Evolutionary conservation across 768 basidiomycete species (phyloP).

Genomic region (Chlorophyllum brunneum): DNA sequence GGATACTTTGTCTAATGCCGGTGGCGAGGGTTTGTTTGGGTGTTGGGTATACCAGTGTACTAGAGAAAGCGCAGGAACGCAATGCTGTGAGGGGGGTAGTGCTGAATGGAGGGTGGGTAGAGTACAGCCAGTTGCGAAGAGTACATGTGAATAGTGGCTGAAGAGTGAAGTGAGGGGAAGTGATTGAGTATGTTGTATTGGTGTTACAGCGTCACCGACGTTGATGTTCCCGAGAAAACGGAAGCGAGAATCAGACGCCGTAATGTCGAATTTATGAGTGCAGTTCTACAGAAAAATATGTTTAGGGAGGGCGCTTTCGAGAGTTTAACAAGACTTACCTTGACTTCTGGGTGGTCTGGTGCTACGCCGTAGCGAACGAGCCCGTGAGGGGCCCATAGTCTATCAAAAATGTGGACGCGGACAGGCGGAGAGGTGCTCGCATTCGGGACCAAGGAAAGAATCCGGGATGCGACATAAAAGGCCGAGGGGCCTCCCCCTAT

Average conservation of each 20-base stretch:
- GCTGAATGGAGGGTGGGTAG: slow-evolving; percentile 56
- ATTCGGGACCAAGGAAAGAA: slow-evolving; percentile 64
- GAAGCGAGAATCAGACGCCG: slow-evolving; percentile 77
- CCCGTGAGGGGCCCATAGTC: slow-evolving; percentile 92
- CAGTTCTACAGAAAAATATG: slow-evolving; percentile 64
- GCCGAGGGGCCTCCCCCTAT: slow-evolving; percentile 96
- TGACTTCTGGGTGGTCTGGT: slow-evolving; percentile 98
- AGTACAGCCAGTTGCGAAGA: slow-evolving; percentile 85
- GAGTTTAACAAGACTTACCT: slow-evolving; percentile 41
- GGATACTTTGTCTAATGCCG: slow-evolving; percentile 56
- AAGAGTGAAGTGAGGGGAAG: slow-evolving; percentile 62
- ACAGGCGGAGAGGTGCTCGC: slow-evolving; percentile 27
- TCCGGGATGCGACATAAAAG: slow-evolving; percentile 87
- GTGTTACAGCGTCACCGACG: slow-evolving; percentile 32
- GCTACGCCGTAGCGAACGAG: slow-evolving; percentile 95
- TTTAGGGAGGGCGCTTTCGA: not conserved
- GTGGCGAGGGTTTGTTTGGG: slow-evolving; percentile 60
- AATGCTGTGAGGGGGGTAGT: slow-evolving; percentile 40
- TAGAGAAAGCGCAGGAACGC: slow-evolving; percentile 75
- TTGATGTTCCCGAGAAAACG: slow-evolving; percentile 91
- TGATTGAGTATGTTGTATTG: slow-evolving; percentile 48
- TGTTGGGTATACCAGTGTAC: slow-evolving; percentile 98
- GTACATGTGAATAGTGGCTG: slow-evolving; percentile 76
- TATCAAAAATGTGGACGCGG: slow-evolving; percentile 85
- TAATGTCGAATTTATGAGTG: slow-evolving; percentile 88